phyloP scores from a whole-genome alignment of 805 yeast species.

The Zygosaccharomyces gambellarensis region DNA sequence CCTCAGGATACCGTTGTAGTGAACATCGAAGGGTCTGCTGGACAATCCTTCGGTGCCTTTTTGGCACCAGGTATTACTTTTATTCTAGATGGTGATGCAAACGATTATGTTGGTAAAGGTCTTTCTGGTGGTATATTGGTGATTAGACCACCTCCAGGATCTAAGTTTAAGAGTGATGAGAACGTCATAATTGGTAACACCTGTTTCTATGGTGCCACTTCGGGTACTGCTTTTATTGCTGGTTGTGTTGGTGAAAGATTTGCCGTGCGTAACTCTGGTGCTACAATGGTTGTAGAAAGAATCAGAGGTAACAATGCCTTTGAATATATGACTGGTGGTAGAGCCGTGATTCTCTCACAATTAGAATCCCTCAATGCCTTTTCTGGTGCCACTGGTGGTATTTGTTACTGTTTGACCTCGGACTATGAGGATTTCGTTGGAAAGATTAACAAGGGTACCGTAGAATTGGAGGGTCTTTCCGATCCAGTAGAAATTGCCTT shows the following conservation, averaged over 20 bases:
- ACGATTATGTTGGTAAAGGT: constrained; percentile 97
- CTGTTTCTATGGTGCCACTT: constrained; percentile 95
- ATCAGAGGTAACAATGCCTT: constrained; percentile 95
- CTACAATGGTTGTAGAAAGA: constrained; percentile 93
- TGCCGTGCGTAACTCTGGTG: constrained; percentile 98
- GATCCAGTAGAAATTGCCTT: constrained; percentile 94
- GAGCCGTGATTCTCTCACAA: constrained; percentile 86
- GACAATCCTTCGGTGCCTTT: constrained; percentile 98
- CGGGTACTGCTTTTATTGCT: constrained; percentile 88
- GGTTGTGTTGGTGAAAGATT: constrained; percentile 99
- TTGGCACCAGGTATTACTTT: constrained; percentile 93
- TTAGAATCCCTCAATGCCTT: constrained; percentile 84
- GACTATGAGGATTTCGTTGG: constrained; percentile 79
- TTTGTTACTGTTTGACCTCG: constrained; percentile 91
- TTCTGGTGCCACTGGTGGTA: constrained; percentile 99
- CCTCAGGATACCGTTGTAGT: constrained; percentile 97
- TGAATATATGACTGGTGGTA: constrained; percentile 99
- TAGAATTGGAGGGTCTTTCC: constrained; percentile 67
- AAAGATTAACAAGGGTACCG: constrained; percentile 75
- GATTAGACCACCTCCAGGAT: constrained; percentile 83
- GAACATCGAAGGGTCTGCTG: constrained; percentile 87
- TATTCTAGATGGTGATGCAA: constrained; percentile 94
- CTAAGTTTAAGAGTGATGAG: constrained; percentile 88
- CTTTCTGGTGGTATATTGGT: constrained; percentile 91
- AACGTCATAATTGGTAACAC: constrained; percentile 96